A percentile compares a stretch with the other conserved stretches of the same genome.
Evolutionary conservation across 768 basidiomycete species (phyloP).

Genomic region (Psilocybe tampanensis): DNA sequence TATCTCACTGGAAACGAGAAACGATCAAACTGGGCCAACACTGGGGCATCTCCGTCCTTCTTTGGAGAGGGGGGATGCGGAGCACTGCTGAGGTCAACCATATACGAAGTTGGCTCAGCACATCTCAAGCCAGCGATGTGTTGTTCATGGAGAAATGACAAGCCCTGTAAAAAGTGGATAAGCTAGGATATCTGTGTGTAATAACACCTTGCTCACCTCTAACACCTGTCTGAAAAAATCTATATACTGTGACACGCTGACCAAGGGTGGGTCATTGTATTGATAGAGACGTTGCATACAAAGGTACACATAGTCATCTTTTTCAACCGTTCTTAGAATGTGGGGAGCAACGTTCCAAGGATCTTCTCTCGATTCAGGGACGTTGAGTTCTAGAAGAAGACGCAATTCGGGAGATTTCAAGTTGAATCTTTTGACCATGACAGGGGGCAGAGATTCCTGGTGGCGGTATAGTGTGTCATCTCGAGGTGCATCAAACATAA

Average conservation of each 20-base stretch:
- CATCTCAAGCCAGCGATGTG: constrained; percentile 38
- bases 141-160: constrained; percentile 52
- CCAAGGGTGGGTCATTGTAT: constrained; percentile 47
- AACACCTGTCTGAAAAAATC: constrained; percentile 54
- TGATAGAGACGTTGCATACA: constrained; percentile 47
- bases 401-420: constrained; percentile 39
- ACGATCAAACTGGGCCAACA: constrained; percentile 33
- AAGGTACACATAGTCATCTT: constrained; percentile 41
- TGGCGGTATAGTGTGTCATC: constrained; percentile 11
- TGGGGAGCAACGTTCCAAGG: constrained; percentile 59
- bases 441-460: constrained; percentile 16
- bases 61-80: constrained; percentile 14
- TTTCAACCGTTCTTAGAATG: constrained; percentile 44
- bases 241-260: constrained; percentile 48
- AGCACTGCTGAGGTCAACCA: constrained; percentile 45
- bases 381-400: constrained; percentile 46
- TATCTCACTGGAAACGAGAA: constrained; percentile 39
- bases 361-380: constrained; percentile 44
- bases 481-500: constrained; percentile 30
- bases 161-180: constrained; percentile 30
- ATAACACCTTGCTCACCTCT: constrained; percentile 36
- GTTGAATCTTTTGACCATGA: constrained; percentile 44
- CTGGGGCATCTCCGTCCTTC: constrained; percentile 2
- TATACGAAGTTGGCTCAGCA: constrained; percentile 36
- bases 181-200: neutral